These are phyloP conservation scores for Curvularia lunata DNA, from an alignment of 2,329 filamentous ascomycete species.

Conservation along the genomic window DNA sequence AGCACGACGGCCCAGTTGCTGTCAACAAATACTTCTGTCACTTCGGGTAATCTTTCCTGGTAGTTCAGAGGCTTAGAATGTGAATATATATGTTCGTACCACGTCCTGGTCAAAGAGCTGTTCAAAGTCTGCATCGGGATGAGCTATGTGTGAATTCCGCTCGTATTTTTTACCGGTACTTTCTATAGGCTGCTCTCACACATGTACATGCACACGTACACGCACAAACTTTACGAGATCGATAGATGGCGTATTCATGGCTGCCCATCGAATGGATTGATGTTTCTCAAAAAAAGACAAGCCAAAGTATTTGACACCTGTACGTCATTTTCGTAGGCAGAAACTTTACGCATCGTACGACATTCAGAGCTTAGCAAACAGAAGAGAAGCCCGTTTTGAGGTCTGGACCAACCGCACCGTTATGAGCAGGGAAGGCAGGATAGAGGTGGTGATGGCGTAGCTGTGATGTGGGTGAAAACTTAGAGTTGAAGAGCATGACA, in stretches of 20 bases:
- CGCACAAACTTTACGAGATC: not conserved
- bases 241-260: not conserved
- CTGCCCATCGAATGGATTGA: not conserved
- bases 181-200: not conserved
- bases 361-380: not conserved
- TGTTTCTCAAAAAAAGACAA: not conserved
- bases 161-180: not conserved
- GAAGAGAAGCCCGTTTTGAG: no score
- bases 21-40: not conserved
- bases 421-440: not conserved
- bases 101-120: not conserved
- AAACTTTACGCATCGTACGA: slow-evolving; percentile 7
- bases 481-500: not conserved
- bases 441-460: slow-evolving; percentile 3
- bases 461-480: not conserved
- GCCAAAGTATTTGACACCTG: not conserved
- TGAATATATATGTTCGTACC: not conserved
- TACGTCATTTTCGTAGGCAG: not conserved
- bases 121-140: not conserved
- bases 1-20: not conserved
- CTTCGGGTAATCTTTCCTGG: not conserved
- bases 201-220: no score
- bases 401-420: not conserved
- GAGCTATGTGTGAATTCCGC: not conserved
- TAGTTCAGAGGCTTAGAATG: not conserved